Evolutionary conservation across 768 basidiomycete genomes (phyloP).

Genomic region (Tricholoma saponaceum): DNA sequence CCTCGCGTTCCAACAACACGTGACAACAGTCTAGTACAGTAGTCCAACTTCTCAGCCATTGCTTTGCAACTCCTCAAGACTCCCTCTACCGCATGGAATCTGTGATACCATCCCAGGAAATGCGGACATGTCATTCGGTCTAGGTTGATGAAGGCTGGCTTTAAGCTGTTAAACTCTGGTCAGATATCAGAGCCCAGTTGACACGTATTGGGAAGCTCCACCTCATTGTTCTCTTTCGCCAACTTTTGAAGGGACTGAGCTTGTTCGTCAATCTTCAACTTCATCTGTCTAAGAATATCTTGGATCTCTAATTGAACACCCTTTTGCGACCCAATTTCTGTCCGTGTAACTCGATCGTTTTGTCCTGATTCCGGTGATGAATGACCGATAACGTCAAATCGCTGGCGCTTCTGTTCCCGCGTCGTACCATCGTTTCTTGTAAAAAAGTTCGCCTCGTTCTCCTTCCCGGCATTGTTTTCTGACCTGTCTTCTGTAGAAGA

Average conservation of each 20-base stretch:
- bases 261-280: slow-evolving; percentile 46
- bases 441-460: neutral
- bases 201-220: slow-evolving; percentile 12
- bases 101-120: neutral
- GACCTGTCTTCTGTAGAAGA: neutral
- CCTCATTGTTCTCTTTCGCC: slow-evolving; percentile 45
- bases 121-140: no score
- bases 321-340: neutral
- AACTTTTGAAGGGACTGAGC: slow-evolving; percentile 37
- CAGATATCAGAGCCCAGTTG: neutral
- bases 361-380: slow-evolving; percentile 2
- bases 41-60: no score
- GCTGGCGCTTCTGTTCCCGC: slow-evolving; percentile 25
- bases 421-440: slow-evolving; percentile 2
- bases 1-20: neutral
- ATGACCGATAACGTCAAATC: slow-evolving; percentile 9
- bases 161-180: neutral
- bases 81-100: neutral
- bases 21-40: no score
- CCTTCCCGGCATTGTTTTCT: neutral
- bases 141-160: neutral
- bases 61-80: neutral
- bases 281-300: slow-evolving; percentile 40
- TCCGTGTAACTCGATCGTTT: slow-evolving; percentile 7
- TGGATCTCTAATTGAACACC: slow-evolving; percentile 14